Base-by-base conservation (phyloP, 805 yeast genomes). In the Lachancea sp. region DNA sequence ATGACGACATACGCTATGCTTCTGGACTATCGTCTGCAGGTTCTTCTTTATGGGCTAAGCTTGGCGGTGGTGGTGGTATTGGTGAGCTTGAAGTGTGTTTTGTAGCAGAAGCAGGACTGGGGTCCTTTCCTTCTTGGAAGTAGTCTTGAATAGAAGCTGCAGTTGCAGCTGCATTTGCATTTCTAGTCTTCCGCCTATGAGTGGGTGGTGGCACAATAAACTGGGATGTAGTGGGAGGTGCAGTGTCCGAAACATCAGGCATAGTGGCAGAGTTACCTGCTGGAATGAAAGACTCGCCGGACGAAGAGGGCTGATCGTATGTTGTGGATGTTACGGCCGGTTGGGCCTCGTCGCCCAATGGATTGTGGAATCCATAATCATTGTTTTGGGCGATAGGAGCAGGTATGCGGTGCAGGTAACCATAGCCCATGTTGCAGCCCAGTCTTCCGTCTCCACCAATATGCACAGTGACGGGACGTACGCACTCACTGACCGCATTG, bases 371-470 rank as follows among this genome's bases (percentile, higher is more conserved):
- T 18, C 29, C 15, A 16, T 16, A 40, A 22, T 11, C 32, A 3
- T 15, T 11, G 15, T 13, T n/a, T 15, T 40, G 43, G 16, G 16
- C 36, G n/a, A 12, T 13, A 5, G 59, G 61, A 1, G 79, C 78
- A 1, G 98, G 96, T n/a, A 86, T 66, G 49, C 93, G 70, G 60
- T 91, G 98, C 41, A 91, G 68, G 42, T 85, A 72, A 0, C 99
- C 99, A 57, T 89, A 90, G 0, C 97, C 98, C 16, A 91, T 95
- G 52, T 90, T 95, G 66, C 96, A 89, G 2, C 99, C 99, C 31
- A 91, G 67, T 31, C 88, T 70, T 1, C 96, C 95, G 51, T 70
- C 75, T 13, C 90, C 88, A n/a, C 89, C 87, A 2, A 87, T 84
- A 44, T 76, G 70, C n/a, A 90, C 86, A 0, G 85, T 80, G 3